Evolutionary conservation across 768 basidiomycete genomes (phyloP).

Genomic region (Tricholoma flavovirens): DNA sequence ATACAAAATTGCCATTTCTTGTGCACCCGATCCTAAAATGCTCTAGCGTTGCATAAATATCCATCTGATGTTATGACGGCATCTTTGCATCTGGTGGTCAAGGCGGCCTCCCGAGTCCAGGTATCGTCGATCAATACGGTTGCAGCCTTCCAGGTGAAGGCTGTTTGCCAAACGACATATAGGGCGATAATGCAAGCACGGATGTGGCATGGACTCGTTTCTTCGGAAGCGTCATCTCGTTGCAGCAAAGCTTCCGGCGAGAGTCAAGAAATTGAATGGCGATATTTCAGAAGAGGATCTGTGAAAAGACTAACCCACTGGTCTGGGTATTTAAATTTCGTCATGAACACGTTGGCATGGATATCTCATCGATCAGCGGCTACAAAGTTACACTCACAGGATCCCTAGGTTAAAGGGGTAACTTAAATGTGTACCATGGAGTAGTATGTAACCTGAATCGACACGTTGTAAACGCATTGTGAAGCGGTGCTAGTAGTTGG

Average conservation of each 20-base stretch:
- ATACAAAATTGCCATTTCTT: too few species aligned
- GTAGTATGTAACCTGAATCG: not conserved
- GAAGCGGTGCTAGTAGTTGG: not conserved
- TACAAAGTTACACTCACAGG: not conserved
- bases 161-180: too few species aligned
- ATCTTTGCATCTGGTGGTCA: too few species aligned
- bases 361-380: slow-evolving; percentile 1
- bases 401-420: not conserved
- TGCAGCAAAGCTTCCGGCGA: not conserved
- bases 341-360: not conserved
- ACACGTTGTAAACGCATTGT: slow-evolving; percentile 5
- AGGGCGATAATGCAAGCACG: too few species aligned
- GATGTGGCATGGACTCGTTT: not conserved
- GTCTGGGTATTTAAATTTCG: too few species aligned
- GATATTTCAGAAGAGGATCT: not conserved
- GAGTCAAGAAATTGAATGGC: not conserved
- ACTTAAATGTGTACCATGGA: not conserved
- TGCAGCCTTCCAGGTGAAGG: too few species aligned
- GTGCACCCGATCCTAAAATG: too few species aligned
- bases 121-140: too few species aligned
- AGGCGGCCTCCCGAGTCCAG: too few species aligned
- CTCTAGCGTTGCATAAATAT: too few species aligned
- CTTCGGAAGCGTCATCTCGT: not conserved
- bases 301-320: not conserved
- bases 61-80: too few species aligned